phyloP scores from a whole-genome alignment of 2,329 filamentous ascomycete genomes.

The Clonostachys rosea region DNA sequence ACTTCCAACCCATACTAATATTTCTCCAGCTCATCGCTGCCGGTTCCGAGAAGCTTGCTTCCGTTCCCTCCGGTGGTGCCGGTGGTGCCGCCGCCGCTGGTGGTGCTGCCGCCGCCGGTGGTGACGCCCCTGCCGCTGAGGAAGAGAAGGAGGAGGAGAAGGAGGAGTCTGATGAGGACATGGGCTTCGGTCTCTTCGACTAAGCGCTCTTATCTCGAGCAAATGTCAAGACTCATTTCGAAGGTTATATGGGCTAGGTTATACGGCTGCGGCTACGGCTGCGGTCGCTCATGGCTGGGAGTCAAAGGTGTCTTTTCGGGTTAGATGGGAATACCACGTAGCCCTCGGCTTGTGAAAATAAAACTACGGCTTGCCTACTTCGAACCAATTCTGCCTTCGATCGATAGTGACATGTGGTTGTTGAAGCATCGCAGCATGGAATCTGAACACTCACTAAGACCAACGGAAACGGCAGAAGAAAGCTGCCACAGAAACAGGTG shows the following conservation, averaged over 20 bases:
- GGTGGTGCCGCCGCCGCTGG: slow-evolving; percentile 65
- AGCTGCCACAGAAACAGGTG: no score
- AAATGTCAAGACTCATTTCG: no score
- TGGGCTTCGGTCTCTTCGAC: slow-evolving; percentile 75
- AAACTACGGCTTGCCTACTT: no score
- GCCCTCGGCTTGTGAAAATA: slow-evolving; percentile 16
- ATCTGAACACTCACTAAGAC: no score
- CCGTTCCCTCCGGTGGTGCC: slow-evolving; percentile 88
- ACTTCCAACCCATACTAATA: background rate
- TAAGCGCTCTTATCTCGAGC: slow-evolving; percentile 35
- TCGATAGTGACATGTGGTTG: no score
- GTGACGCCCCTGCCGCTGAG: slow-evolving; percentile 58
- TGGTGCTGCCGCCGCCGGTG: slow-evolving; percentile 64
- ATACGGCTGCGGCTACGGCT: slow-evolving; percentile 23
- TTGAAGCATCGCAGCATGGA: no score
- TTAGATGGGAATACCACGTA: slow-evolving; percentile 1
- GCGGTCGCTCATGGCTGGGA: slow-evolving; percentile 20
- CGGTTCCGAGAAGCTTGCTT: slow-evolving; percentile 91
- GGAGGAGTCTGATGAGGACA: slow-evolving; percentile 66
- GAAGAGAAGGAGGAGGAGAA: slow-evolving; percentile 70
- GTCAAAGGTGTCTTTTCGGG: slow-evolving; percentile 15
- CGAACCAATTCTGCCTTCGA: no score
- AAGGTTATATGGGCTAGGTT: slow-evolving; percentile 8
- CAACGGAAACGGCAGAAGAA: no score
- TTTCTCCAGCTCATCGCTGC: slow-evolving; percentile 76